Evolutionary conservation across 148 eudicot genomes (phyloP), one percentile per base, ranked within the genome.

Genomic region (Limonium bicolor): DNA sequence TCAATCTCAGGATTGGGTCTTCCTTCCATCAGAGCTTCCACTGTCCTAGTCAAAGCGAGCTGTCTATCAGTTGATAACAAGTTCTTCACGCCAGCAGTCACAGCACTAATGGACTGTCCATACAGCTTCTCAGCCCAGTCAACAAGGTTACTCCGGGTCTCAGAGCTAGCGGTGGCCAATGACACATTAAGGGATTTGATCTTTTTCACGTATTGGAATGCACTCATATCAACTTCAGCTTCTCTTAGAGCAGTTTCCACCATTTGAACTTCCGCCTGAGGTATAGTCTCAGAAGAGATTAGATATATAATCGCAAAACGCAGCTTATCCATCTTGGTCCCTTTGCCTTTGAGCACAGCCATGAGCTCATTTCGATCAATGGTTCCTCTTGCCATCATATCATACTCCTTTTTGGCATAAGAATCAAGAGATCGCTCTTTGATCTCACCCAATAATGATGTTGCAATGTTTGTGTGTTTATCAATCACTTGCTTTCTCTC

Each of bases 11-110:
- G 95, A 64, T 74, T 80, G 7, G 93, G 87, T 39, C 63, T 84
- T 47, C 97, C 97, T 48, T 88, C 97, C 97, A 88, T 88, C 54
- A 88, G 55, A 13, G 82, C 92, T 60, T 88, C 95, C n/a, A 88
- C 95, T 23, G 81, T 77, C 62, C 97, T 77, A 9, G 95, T 50
- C 66, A 88, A 50, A 41, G 97, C 97, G 56, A 84, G 59, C 48
- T 88, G 97, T 46, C 76, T 71, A 51, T 88, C 92, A 52, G 69
- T 55, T 20, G 97, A 77, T 37, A 88, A 58, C 37, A 88, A 50
- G 60, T 88, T 88, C 59, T 88, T 88, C 56, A 88, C 78, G 21
- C 97, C 97, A 37, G 97, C 94, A 59, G 97, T 80, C 58, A 88
- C 93, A 36, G 92, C 92, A 66, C 83, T 77, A 14, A 85, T 62